Evolutionary conservation across 108 stramenopile genomes (phyloP).

Genomic region (Discostella stelligeroides): DNA sequence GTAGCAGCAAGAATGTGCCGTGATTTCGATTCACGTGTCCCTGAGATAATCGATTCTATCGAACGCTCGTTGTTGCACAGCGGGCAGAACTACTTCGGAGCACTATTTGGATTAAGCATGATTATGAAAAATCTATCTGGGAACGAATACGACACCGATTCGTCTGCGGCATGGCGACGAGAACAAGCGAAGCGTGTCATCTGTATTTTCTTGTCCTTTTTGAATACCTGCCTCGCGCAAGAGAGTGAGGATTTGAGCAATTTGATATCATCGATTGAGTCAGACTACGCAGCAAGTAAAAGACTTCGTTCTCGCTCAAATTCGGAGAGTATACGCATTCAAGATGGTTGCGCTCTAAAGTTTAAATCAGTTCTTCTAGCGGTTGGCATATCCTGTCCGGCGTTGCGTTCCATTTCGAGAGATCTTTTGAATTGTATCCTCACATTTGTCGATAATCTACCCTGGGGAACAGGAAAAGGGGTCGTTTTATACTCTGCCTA

Average conservation of each 20-base stretch:
- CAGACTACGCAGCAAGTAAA: slow-evolving; percentile 33
- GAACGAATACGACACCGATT: slow-evolving; percentile 19
- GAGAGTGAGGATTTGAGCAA: slow-evolving; percentile 20
- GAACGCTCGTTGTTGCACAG: slow-evolving; percentile 45
- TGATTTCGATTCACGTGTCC: slow-evolving; percentile 42
- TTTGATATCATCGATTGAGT: slow-evolving; percentile 46
- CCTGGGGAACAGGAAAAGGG: slow-evolving; percentile 72
- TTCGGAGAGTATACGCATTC: slow-evolving; percentile 14
- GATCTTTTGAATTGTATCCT: slow-evolving; percentile 51
- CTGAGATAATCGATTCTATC: slow-evolving; percentile 47
- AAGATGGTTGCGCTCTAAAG: slow-evolving; percentile 26
- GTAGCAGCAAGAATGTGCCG: slow-evolving; percentile 33
- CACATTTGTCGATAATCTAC: slow-evolving; percentile 53
- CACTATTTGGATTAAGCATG: slow-evolving; percentile 60
- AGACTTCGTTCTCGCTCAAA: slow-evolving; percentile 35
- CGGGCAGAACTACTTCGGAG: slow-evolving; percentile 52
- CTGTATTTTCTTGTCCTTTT: slow-evolving; percentile 44
- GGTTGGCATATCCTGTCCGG: slow-evolving; percentile 49
- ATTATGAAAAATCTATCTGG: slow-evolving; percentile 47
- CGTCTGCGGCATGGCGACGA: slow-evolving; percentile 15
- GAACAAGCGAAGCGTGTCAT: slow-evolving; percentile 13
- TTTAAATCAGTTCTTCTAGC: slow-evolving; percentile 56
- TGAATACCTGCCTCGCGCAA: slow-evolving; percentile 43
- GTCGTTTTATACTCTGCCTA: slow-evolving; percentile 51
- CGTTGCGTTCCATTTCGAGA: slow-evolving; percentile 41